These are phyloP conservation scores for Conticribra guillardii DNA, from an alignment of 108 stramenopile genomes.

Conservation along the genomic window DNA sequence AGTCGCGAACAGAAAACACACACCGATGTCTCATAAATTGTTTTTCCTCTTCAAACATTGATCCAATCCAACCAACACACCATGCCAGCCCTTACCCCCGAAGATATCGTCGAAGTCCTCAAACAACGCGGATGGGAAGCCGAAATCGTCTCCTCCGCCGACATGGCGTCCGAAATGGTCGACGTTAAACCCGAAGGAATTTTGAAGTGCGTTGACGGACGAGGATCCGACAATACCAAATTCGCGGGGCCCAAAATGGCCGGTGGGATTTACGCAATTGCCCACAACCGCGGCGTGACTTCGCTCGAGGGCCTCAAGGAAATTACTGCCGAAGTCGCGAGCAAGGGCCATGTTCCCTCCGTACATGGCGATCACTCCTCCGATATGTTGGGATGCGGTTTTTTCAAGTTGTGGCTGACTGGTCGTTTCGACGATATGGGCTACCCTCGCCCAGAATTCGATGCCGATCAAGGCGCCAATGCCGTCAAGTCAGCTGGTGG, in stretches of 20 bases:
- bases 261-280: slow-evolving; percentile 34
- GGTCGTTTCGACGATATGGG: slow-evolving; percentile 32
- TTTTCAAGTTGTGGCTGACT: slow-evolving; percentile 28
- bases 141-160: slow-evolving; percentile 13
- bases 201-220: slow-evolving; percentile 28
- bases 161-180: slow-evolving; percentile 19
- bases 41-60: too few species aligned
- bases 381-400: slow-evolving; percentile 19
- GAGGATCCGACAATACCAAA: slow-evolving; percentile 15
- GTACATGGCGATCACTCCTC: slow-evolving; percentile 30
- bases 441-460: slow-evolving; percentile 30
- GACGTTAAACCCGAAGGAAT: slow-evolving; percentile 6
- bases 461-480: slow-evolving; percentile 22
- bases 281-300: too few species aligned
- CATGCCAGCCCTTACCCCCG: slow-evolving; percentile 9
- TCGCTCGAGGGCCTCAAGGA: slow-evolving; percentile 11
- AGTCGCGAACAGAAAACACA: too few species aligned
- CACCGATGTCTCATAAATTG: too few species aligned
- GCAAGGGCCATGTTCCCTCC: slow-evolving; percentile 17
- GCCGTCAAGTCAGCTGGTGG: slow-evolving; percentile 31
- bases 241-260: slow-evolving; percentile 20
- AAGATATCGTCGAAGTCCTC: slow-evolving; percentile 21
- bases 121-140: slow-evolving; percentile 33
- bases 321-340: slow-evolving; percentile 14
- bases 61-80: too few species aligned